Conservation (phyloP, 2,329 filamentous ascomycete genomes). For the Diaporthe velutina region DNA sequence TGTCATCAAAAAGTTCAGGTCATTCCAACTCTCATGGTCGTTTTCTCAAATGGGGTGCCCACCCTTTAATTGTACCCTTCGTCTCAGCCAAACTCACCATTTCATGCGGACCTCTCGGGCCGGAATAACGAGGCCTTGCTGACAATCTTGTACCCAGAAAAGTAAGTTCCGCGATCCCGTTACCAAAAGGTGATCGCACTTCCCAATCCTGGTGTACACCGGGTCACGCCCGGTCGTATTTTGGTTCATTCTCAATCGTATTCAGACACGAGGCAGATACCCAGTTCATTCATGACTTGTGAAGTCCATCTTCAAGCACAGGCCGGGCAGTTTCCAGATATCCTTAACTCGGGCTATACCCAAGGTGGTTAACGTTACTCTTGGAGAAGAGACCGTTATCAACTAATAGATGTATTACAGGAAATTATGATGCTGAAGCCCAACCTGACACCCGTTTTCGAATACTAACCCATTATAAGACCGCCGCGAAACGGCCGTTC, state of each 20-base stretch:
- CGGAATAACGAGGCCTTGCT: neutral
- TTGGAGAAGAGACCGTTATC: neutral
- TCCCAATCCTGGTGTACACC: neutral
- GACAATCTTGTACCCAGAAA: neutral
- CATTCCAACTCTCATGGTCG: neutral
- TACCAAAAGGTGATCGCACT: neutral
- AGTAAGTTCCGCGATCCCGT: neutral
- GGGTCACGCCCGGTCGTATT: neutral
- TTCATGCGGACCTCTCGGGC: too few relatives aligned
- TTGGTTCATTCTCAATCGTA: neutral
- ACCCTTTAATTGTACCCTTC: neutral
- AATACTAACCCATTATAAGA: neutral
- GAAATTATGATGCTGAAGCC: neutral
- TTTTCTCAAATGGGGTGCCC: neutral
- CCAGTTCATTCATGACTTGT: neutral
- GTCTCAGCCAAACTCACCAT: too few relatives aligned
- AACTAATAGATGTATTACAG: neutral
- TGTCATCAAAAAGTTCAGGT: neutral
- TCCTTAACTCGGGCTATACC: neutral
- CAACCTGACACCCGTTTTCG: neutral
- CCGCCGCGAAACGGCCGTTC: neutral
- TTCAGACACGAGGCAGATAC: neutral
- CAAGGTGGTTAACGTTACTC: too few relatives aligned
- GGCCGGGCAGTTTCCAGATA: neutral
- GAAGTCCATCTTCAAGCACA: neutral